phyloP scores from a whole-genome alignment of 1,139 yeast species.

The Entelexis sorbosivorans region DNA sequence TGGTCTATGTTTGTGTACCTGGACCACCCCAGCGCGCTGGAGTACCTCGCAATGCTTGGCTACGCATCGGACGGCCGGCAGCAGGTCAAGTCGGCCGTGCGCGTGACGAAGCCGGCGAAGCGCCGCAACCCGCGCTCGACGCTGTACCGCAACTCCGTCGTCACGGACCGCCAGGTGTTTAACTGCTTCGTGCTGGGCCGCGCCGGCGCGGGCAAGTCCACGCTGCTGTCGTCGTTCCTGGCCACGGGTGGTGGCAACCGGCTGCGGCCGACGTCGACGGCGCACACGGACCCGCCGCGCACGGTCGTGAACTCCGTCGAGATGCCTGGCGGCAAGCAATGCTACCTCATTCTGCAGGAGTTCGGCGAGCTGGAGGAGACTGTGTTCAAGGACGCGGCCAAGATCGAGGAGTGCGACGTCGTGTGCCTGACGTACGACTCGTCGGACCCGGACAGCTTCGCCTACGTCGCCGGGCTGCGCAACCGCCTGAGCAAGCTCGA shows the following conservation, averaged over 20 bases:
- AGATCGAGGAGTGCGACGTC: conserved; percentile 80
- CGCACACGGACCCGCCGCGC: conserved; percentile 38
- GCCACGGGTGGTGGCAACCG: conserved; percentile 45
- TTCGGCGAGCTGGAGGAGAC: conserved; percentile 81
- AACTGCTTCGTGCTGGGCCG: conserved; percentile 83
- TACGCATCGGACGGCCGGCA: conserved; percentile 41
- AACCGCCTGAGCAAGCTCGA: conserved; percentile 48
- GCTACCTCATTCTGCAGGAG: conserved; percentile 81
- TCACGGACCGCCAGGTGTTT: conserved; percentile 77
- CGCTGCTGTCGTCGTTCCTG: conserved; percentile 68
- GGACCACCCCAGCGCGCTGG: conserved; percentile 72
- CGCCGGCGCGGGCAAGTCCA: conserved; percentile 71
- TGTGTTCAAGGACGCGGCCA: conserved; percentile 55
- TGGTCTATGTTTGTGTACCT: conserved; percentile 93
- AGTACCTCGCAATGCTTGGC: conserved; percentile 81
- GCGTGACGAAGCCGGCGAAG: conserved; percentile 72
- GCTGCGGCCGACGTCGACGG: conserved; percentile 39
- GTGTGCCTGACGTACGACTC: conserved; percentile 85
- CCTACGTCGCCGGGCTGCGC: conserved; percentile 61
- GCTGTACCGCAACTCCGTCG: conserved; percentile 49
- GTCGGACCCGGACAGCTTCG: conserved; percentile 89
- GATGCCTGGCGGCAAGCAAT: conserved; percentile 87
- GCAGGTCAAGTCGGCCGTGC: conserved; percentile 47
- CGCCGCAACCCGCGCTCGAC: conserved; percentile 42
- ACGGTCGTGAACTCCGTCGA: conserved; percentile 86